Evolutionary conservation across 768 basidiomycete genomes (phyloP).

Genomic region (Amanita rubescens): DNA sequence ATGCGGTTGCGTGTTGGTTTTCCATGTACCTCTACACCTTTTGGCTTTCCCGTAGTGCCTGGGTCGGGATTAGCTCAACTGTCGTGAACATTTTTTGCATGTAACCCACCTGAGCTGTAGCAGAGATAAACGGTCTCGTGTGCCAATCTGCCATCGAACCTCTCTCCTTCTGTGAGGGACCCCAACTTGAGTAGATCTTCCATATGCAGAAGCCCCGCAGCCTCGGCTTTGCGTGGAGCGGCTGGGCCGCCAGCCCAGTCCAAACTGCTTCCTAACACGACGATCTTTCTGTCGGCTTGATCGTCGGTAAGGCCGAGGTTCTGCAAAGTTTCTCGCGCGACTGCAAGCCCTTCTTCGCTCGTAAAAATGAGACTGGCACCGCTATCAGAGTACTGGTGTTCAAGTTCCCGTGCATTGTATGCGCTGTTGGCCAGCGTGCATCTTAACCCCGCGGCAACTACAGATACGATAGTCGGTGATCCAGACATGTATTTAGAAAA

Average conservation of each 20-base stretch:
- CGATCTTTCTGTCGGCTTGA: conserved; percentile 45
- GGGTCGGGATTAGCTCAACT: conserved; percentile 13
- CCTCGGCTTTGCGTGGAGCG: conserved; percentile 16
- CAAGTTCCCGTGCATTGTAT: conserved; percentile 63
- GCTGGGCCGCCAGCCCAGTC: conserved; percentile 38
- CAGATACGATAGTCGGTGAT: conserved; percentile 12
- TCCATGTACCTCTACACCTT: conserved; percentile 46
- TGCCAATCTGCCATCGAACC: conserved; percentile 42
- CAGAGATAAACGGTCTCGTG: conserved; percentile 60
- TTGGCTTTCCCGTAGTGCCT: conserved; percentile 76
- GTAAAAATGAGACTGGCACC: conserved; percentile 56
- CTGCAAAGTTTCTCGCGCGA: conserved; percentile 52
- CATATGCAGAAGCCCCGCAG: conserved; percentile 29
- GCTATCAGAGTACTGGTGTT: conserved; percentile 65
- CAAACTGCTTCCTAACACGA: conserved; percentile 46
- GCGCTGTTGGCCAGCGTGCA: conserved; percentile 69
- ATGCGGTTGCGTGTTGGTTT: background rate
- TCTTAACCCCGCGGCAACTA: conserved; percentile 57
- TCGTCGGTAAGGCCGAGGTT: conserved; percentile 36
- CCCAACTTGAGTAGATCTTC: conserved; percentile 48
- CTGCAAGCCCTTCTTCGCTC: conserved; percentile 50
- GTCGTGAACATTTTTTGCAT: background rate
- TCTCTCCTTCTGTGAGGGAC: conserved; percentile 42
- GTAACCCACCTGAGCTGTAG: conserved; percentile 38
- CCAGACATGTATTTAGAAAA: conserved; percentile 1